Base-by-base conservation (phyloP, 1,284 basidiomycete genomes). In the Moniliella sp. region DNA sequence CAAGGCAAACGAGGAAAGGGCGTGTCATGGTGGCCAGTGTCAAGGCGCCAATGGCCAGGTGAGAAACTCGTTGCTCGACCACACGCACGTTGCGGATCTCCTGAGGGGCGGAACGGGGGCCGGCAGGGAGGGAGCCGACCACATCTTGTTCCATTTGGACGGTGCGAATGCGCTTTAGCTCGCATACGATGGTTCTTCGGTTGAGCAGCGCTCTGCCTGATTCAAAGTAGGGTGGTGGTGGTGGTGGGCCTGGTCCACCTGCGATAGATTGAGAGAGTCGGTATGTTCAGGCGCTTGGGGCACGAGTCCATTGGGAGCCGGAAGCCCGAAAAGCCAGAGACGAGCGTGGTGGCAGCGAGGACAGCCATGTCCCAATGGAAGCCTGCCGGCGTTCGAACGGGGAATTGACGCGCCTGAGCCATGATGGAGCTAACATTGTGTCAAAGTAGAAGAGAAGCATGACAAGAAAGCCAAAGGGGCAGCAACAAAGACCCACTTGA, bases 331-430 rank as follows among this genome's bases (percentile, higher is more conserved):
- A 94, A 65, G 0, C 83, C 86, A 3, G 84, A 76, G 30, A 93
- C 72, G 48, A 94, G 78, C 0, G 86, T 93, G 0, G 80, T 84
- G 40, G 88, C 67, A 3, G 86, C 88, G 10, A 97, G 71, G 3
- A 84, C 65, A 66, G 83, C 63, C 31, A 63, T 62, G 38, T 64
- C 62, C 61, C 66, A 84, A 50, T 93, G 83, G 57, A 93, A 93
- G 0, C 81, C 86, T 0, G 84, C 76, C 1, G 86, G 84, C 49
- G 88, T 86, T 15, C 72, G 70, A 3, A 97, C 67, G 0, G 86
- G 84, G 51, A 83, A 93, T 40, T 78, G 74, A 2, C 80, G 74
- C 1, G 80, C 77, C 63, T 94, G 86, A 0, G 86, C 83, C 66
- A 93, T 93, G 25, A 94, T 48, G 16, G 52, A 51, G 21, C 64